Conservation (phyloP, 179 eudicot species). For the Beta corolliflora region DNA sequence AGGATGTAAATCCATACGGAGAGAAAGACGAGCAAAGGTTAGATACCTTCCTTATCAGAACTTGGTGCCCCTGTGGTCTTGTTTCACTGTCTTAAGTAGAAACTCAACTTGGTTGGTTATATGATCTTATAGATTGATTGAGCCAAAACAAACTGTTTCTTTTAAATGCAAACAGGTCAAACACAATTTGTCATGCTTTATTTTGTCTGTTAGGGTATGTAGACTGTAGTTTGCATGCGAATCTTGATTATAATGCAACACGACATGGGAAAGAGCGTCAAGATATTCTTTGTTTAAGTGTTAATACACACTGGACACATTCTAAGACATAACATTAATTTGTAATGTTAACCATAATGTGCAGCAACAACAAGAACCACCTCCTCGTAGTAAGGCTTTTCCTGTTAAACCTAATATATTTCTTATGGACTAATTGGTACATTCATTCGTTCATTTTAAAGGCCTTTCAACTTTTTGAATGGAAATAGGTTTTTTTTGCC, state of each 20-base stretch:
- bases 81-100: background rate
- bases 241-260: background rate
- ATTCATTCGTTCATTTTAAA: conserved; percentile 1
- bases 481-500: conserved; percentile 5
- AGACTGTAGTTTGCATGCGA: background rate
- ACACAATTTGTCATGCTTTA: background rate
- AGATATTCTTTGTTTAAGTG: background rate
- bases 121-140: background rate
- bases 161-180: background rate
- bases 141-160: background rate
- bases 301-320: background rate
- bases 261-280: background rate
- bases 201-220: background rate
- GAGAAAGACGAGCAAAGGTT: conserved; percentile 60
- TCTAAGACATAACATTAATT: background rate
- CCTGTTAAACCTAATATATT: background rate
- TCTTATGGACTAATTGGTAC: background rate
- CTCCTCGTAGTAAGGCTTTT: background rate
- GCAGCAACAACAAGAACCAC: background rate
- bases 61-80: background rate
- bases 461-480: background rate
- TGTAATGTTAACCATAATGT: background rate
- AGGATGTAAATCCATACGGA: conserved; percentile 71
- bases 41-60: conserved; percentile 32
- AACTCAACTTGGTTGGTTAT: background rate